Base-by-base conservation (phyloP, 202 grass and related monocot species). In the Setaria italica region DNA sequence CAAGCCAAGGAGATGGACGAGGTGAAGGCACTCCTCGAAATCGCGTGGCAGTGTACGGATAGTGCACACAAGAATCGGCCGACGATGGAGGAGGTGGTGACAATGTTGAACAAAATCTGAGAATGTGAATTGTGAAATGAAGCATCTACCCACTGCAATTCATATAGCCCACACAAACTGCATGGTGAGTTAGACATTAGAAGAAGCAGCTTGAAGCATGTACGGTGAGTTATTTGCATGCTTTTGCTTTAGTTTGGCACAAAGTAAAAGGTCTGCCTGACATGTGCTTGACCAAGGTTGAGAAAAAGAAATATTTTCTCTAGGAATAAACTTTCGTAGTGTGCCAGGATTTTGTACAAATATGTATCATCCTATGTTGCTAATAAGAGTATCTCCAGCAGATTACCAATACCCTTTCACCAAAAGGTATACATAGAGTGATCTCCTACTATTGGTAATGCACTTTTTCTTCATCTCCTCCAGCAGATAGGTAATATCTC, bases 11-110 rank as follows among this genome's bases (percentile, higher is more conserved):
- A 51, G 50, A 70, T 77, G 16, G 82, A 77, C 0, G 88, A 92
- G 79, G 76, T 88, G 32, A 78, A 70, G 48, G 71, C 9, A 0
- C 87, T 90, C 47, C 29, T 95, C 50, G 76, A 66, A 0, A 78
- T 95, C 8, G 93, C 88, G 4, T 64, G 67, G 10, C 62, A 50
- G 29, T 98, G 95, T 67, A 95, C 82, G 0, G 71, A 88, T 8
- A 76, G 54, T 35, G 14, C 0, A 12, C n/a, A 65, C 0, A 83
- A 47, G 77, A 77, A 86, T 16, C 84, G 95, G 63, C 91, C 89
- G 0, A 80, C 72, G 0, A 98, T 98, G 93, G 35, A 62, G 33
- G 84, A 91, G 42, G 93, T 82, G 25, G 66, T 85, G 3, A 46
- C 13, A 3, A 70, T 75, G 79, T 51, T 98, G 34, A 70, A 77